These are phyloP conservation scores for Ceratobasidium sp. DNA, from an alignment of 1,284 basidiomycete species.

Conservation along the genomic window DNA sequence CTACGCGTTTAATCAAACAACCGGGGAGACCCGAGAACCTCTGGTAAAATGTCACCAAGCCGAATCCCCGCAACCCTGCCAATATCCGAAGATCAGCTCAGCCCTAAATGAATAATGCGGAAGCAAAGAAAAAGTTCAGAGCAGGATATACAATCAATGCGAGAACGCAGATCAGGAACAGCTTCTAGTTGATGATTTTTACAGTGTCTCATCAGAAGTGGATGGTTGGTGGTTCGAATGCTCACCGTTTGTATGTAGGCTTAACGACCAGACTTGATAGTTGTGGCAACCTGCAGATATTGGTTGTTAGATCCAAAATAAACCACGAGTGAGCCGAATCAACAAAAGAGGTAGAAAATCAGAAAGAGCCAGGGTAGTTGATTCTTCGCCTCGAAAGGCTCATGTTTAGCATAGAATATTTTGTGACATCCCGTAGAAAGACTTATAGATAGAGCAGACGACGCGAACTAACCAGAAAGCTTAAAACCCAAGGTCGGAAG, in stretches of 20 bases:
- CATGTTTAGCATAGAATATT: slow-evolving; percentile 47
- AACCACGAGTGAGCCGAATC: background rate
- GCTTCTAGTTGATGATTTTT: slow-evolving; percentile 46
- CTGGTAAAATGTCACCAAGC: too few relatives aligned
- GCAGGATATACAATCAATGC: slow-evolving; percentile 44
- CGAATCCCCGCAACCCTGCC: background rate
- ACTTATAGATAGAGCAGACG: background rate
- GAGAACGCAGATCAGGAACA: slow-evolving; percentile 43
- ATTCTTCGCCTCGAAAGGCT: slow-evolving; percentile 42
- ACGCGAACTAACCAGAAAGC: slow-evolving; percentile 5
- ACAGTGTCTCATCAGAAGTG: slow-evolving; percentile 23
- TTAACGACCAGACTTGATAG: background rate
- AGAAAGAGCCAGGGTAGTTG: slow-evolving; percentile 22
- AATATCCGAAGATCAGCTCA: background rate
- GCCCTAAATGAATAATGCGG: background rate
- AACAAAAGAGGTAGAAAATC: background rate
- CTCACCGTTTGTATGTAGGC: background rate
- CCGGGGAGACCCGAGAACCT: too few relatives aligned
- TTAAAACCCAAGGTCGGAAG: too few relatives aligned
- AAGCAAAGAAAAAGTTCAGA: slow-evolving; percentile 23
- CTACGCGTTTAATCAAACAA: too few relatives aligned
- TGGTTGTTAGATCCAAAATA: slow-evolving; percentile 10
- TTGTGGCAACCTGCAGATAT: background rate
- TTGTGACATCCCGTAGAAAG: slow-evolving; percentile 25
- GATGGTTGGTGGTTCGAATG: background rate